Evolutionary conservation across 345 rosid species (phyloP).

Genomic region (Dipteronia dyeriana): DNA sequence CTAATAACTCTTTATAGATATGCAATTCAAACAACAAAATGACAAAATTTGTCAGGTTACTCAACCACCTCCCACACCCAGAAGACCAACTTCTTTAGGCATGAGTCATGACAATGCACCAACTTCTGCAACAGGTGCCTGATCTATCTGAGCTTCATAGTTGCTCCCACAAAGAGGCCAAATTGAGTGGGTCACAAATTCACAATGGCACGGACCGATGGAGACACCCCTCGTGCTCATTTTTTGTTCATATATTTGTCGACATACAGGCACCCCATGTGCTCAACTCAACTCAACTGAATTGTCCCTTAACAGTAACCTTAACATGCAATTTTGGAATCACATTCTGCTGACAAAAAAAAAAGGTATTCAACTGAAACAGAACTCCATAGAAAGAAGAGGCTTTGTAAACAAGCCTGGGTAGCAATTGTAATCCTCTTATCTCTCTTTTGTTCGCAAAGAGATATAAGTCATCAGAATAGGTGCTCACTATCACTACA

Average conservation of each 20-base stretch:
- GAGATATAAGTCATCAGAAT: background rate
- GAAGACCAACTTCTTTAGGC: background rate
- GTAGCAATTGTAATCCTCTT: background rate
- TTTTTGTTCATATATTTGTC: background rate
- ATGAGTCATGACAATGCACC: slow-evolving; percentile 10
- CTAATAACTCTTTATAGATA: background rate
- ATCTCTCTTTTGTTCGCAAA: background rate
- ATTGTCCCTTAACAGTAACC: too few species aligned
- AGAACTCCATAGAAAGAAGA: background rate
- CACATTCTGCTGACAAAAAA: too few species aligned
- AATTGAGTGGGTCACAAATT: slow-evolving; percentile 22
- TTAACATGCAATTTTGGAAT: too few species aligned
- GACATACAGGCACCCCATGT: background rate
- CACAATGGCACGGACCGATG: slow-evolving; percentile 1
- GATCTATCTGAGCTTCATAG: background rate
- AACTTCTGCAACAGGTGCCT: background rate
- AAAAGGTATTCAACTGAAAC: background rate
- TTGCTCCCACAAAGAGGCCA: slow-evolving; percentile 21
- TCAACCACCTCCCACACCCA: too few species aligned
- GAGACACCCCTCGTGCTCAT: slow-evolving; percentile 29
- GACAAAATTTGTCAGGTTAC: background rate
- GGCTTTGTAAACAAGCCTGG: background rate
- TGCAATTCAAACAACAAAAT: background rate
- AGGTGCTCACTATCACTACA: background rate
- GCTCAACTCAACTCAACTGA: background rate